Conservation (phyloP, 2,329 filamentous ascomycete species). For the Cladorrhinum sp. region DNA sequence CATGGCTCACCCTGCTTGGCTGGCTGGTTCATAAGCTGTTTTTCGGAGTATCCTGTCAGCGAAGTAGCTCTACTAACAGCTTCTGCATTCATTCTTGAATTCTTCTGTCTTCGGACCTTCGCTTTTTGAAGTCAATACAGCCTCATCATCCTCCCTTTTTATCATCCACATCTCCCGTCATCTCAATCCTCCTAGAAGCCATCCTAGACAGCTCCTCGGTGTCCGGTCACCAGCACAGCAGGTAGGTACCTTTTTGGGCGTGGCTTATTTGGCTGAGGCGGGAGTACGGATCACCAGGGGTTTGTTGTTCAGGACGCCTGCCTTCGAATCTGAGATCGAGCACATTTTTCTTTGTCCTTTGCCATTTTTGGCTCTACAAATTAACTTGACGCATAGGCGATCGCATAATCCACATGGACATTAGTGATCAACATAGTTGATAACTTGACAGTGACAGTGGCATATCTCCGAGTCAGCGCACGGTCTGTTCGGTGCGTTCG, state of each 20-base stretch:
- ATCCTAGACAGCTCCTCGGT: neutral
- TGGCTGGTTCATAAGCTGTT: neutral
- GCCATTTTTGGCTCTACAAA: neutral
- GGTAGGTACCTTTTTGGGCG: neutral
- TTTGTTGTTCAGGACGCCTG: neutral
- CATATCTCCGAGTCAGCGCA: neutral
- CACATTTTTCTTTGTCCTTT: neutral
- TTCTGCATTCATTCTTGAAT: neutral
- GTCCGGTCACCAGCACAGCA: no score
- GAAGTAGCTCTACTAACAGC: neutral
- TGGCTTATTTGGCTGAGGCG: neutral
- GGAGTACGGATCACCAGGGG: neutral
- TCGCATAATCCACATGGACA: constrained; percentile 2
- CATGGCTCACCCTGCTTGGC: neutral
- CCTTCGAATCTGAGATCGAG: neutral
- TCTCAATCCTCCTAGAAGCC: neutral
- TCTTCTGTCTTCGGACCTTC: neutral
- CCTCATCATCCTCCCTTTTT: neutral
- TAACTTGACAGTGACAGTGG: constrained; percentile 4
- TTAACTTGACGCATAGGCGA: constrained; percentile 5
- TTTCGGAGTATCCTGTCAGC: neutral
- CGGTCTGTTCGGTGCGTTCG: neutral
- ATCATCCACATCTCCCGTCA: neutral
- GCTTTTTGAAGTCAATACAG: neutral
- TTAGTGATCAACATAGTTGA: neutral